Percentiles rank a stretch among this genome's conserved stretches.
Conservation (phyloP, 139 green algal genomes). For the Gonium pectorale region DNA sequence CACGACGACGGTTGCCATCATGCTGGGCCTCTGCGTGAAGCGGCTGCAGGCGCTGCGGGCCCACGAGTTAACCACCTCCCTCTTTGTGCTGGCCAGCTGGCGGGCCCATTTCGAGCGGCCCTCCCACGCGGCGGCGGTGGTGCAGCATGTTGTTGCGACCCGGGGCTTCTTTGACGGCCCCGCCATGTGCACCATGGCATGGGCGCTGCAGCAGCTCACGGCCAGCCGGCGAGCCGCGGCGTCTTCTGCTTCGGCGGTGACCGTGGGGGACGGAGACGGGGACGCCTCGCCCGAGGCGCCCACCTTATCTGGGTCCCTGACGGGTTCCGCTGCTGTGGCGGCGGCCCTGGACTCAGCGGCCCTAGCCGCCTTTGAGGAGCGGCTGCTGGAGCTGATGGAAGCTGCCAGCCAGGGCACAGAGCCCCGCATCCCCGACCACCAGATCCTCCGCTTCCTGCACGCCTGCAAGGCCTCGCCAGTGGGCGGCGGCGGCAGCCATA, state of each 20-base stretch:
- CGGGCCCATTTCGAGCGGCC: neutral
- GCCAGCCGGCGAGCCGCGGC: no score
- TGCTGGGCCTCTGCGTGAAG: no score
- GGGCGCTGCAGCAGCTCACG: slow-evolving; percentile 24
- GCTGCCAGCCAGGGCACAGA: neutral
- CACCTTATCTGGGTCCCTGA: no score
- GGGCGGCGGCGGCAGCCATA: no score
- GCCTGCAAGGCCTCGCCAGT: no score
- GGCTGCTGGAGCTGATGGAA: neutral
- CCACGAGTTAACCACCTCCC: slow-evolving; percentile 6
- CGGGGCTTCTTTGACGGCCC: neutral
- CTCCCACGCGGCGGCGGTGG: neutral
- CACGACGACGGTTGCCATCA: no score
- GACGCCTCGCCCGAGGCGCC: no score
- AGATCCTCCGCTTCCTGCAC: slow-evolving; percentile 26
- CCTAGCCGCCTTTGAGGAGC: slow-evolving; percentile 1
- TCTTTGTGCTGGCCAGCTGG: slow-evolving; percentile 26
- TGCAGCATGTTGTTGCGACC: neutral
- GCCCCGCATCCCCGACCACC: neutral
- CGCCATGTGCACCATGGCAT: neutral
- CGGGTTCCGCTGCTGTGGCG: neutral
- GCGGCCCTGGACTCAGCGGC: neutral
- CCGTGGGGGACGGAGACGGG: no score
- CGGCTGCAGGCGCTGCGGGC: no score
- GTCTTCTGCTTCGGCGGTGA: no score